Percentiles rank a stretch among this genome's conserved stretches.
These are phyloP conservation scores for Mycena olivaceomarginata DNA, from an alignment of 768 basidiomycete genomes.

Conservation along the genomic window DNA sequence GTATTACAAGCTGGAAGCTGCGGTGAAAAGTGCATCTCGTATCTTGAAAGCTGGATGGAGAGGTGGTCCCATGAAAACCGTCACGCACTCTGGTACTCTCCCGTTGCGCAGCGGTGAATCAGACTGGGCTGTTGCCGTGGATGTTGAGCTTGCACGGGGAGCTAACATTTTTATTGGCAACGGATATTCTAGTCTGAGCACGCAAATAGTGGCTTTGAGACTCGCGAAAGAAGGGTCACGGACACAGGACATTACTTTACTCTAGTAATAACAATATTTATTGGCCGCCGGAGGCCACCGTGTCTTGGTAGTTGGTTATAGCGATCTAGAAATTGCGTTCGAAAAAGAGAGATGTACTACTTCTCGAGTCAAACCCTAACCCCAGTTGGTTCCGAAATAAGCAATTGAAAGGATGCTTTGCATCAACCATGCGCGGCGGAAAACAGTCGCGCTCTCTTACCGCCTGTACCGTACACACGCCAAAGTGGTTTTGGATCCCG, in stretches of 20 bases:
- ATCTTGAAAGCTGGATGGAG: constrained; percentile 59
- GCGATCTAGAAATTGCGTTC: no score
- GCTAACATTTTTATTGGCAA: constrained; percentile 69
- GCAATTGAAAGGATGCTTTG: constrained; percentile 24
- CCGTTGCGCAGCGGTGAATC: constrained; percentile 60
- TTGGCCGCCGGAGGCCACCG: not conserved
- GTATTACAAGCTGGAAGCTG: constrained; percentile 61
- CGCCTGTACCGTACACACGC: constrained; percentile 26
- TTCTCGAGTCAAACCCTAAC: not conserved
- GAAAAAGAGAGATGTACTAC: no score
- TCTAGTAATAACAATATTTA: constrained; percentile 32
- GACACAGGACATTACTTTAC: constrained; percentile 59
- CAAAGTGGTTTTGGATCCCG: not conserved
- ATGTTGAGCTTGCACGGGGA: constrained; percentile 65
- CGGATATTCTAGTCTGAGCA: constrained; percentile 68
- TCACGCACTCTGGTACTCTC: constrained; percentile 64
- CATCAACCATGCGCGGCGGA: constrained; percentile 15
- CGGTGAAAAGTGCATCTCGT: constrained; percentile 58
- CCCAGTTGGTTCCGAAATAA: not conserved
- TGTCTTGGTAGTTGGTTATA: no score
- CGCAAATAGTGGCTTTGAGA: constrained; percentile 65
- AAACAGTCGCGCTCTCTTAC: constrained; percentile 16
- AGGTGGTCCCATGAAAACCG: constrained; percentile 62
- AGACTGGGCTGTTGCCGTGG: constrained; percentile 66
- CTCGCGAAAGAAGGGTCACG: constrained; percentile 60